phyloP scores from a whole-genome alignment of 805 yeast genomes.

The Saccharomycodes ludwigii region DNA sequence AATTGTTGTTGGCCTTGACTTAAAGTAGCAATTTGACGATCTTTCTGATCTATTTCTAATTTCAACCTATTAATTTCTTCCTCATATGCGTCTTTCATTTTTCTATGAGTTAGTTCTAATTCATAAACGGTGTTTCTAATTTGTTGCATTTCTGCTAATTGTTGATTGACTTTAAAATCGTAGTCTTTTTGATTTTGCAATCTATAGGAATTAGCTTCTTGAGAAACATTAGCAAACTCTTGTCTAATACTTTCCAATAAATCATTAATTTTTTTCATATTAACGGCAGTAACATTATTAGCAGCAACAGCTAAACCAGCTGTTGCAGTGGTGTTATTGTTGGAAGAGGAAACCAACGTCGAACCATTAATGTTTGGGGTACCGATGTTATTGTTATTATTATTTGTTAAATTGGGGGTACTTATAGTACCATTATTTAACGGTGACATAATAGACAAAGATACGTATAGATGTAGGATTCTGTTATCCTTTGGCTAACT shows the following conservation, averaged over 20 bases:
- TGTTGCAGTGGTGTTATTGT: not conserved
- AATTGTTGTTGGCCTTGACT: conserved; percentile 33
- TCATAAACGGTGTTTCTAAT: conserved; percentile 90
- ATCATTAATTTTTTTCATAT: conserved; percentile 43
- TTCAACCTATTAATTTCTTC: conserved; percentile 81
- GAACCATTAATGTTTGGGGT: not conserved
- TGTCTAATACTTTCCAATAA: conserved; percentile 83
- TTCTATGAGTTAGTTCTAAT: conserved; percentile 85
- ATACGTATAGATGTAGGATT: not conserved
- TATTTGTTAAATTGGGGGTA: not conserved
- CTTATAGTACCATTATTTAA: not conserved
- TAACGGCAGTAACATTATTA: not conserved
- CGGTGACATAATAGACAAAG: no score
- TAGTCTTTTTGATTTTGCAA: conserved; percentile 80
- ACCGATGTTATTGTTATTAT: not conserved
- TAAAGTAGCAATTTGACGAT: conserved; percentile 35
- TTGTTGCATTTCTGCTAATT: conserved; percentile 85
- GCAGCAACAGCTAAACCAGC: not conserved
- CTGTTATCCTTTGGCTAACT: no score
- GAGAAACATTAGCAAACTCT: conserved; percentile 75
- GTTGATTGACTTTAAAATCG: conserved; percentile 82
- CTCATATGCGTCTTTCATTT: conserved; percentile 91
- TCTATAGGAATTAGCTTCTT: conserved; percentile 75
- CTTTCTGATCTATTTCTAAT: conserved; percentile 72
- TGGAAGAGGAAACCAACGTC: no score